Base-by-base conservation (phyloP, 768 basidiomycete species). In the Kwoniella sp. region DNA sequence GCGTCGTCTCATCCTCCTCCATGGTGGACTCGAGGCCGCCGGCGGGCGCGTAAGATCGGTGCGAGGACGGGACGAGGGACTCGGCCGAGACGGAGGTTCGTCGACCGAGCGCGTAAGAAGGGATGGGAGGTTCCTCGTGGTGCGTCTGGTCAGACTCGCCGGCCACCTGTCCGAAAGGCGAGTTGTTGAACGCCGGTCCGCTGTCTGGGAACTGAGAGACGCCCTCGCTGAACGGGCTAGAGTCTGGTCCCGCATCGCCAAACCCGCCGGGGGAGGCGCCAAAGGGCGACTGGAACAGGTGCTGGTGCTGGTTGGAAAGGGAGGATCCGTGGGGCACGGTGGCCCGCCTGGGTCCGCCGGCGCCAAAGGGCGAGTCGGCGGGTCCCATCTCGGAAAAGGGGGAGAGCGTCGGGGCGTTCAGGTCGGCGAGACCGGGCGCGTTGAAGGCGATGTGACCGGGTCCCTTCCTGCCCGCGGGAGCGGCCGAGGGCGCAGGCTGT, bases 81-180 rank as follows among this genome's bases (percentile, higher is more conserved):
- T 99, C 95, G 4, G 95, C 95, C 48, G 88, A 90, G 53, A 99
- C 90, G 31, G 92, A 96, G 2, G 88, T 87, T 36, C 95, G 84
- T 31, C 95, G 83, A 26, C 89, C 89, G 70, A 96, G 69, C 84
- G 88, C 64, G 84, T 86, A 73, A 12, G 73, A 62, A 11, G 76
- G 75, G 19, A 73, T 65, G 33, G 65, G 60, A 17, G 73, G 73
- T 42, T 73, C 71, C 38, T 73, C 72, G 5, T 60, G 39, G 12
- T 50, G 36, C 15, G 60, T 56, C 5, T 55, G 49, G 26, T 26
- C 31, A 14, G 38, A 23, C 7, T 44, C 22, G 14, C 20, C 19
- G 19, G 25, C 29, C 12, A 38, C 26, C 27, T 39, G 47, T 27
- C 56, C 60, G 41, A 62, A 62, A 23, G 53, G 56, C 10, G 60